Evolutionary conservation across 2,329 filamentous ascomycete genomes (phyloP).

Genomic region (Ophiostoma pallidulum): DNA sequence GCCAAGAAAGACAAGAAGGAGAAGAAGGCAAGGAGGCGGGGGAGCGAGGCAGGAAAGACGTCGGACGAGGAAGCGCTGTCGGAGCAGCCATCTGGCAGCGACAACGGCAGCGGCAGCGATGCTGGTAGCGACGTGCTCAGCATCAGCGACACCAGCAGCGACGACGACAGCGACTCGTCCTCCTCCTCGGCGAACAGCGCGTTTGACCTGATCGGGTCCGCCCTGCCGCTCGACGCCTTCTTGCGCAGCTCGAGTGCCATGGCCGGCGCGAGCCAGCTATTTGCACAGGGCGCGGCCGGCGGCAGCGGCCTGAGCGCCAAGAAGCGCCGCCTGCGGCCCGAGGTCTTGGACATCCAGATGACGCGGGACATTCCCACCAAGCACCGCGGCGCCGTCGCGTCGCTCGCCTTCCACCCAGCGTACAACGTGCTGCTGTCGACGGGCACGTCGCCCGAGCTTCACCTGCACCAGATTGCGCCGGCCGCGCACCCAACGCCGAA

Average conservation of each 20-base stretch:
- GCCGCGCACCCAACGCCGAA: conserved; percentile 69
- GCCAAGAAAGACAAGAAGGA: conserved; percentile 1
- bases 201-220: conserved; percentile 46
- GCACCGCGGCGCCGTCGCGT: conserved; percentile 71
- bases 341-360: conserved; percentile 83
- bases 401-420: conserved; percentile 79
- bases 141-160: neutral
- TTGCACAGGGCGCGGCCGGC: conserved; percentile 21
- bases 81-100: too few relatives aligned
- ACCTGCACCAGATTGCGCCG: conserved; percentile 79
- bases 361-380: conserved; percentile 73
- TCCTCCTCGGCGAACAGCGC: conserved; percentile 37
- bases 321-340: conserved; percentile 67
- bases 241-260: conserved; percentile 66
- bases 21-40: conserved; percentile 35
- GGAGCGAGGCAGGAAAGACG: conserved; percentile 27
- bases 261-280: conserved; percentile 31
- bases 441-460: conserved; percentile 74
- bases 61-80: neutral
- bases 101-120: neutral
- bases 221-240: conserved; percentile 69
- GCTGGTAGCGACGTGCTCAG: too few relatives aligned
- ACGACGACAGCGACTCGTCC: conserved; percentile 17
- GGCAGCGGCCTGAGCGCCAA: conserved; percentile 36
- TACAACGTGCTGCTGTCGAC: conserved; percentile 85